These are phyloP conservation scores for Cercophora newfieldiana DNA, from an alignment of 495 filamentous ascomycete species.

Conservation along the genomic window DNA sequence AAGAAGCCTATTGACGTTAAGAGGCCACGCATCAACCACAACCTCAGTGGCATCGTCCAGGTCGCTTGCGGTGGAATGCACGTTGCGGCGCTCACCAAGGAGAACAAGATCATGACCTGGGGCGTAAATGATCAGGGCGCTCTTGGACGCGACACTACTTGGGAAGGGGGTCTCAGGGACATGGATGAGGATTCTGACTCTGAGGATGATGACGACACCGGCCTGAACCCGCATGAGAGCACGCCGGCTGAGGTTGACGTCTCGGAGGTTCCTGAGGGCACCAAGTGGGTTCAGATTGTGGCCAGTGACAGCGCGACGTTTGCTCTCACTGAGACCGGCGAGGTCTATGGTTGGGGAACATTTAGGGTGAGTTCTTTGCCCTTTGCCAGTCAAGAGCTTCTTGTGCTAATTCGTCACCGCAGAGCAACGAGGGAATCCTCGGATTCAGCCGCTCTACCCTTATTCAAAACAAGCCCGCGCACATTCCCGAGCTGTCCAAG, in stretches of 20 bases:
- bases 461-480: slow-evolving; percentile 38
- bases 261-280: slow-evolving; percentile 47
- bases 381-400: not conserved
- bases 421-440: slow-evolving; percentile 63
- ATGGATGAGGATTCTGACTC: slow-evolving; percentile 51
- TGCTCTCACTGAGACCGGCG: slow-evolving; percentile 62
- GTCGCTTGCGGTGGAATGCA: slow-evolving; percentile 68
- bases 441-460: slow-evolving; percentile 56
- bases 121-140: slow-evolving; percentile 70
- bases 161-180: slow-evolving; percentile 59
- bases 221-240: slow-evolving; percentile 62
- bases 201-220: slow-evolving; percentile 40
- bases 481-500: slow-evolving; percentile 55
- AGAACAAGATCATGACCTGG: slow-evolving; percentile 69
- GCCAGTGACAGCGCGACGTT: slow-evolving; percentile 65
- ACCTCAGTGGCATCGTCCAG: slow-evolving; percentile 59
- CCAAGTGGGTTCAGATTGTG: slow-evolving; percentile 60
- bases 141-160: slow-evolving; percentile 62
- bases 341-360: slow-evolving; percentile 70
- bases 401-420: slow-evolving; percentile 20
- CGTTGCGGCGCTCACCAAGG: slow-evolving; percentile 58
- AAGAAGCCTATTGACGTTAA: slow-evolving; percentile 58
- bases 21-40: slow-evolving; percentile 55
- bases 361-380: slow-evolving; percentile 54
- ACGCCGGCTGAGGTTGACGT: slow-evolving; percentile 56